Evolutionary conservation across 1,284 basidiomycete genomes (phyloP).

Genomic region (Ceratobasidium sp.): DNA sequence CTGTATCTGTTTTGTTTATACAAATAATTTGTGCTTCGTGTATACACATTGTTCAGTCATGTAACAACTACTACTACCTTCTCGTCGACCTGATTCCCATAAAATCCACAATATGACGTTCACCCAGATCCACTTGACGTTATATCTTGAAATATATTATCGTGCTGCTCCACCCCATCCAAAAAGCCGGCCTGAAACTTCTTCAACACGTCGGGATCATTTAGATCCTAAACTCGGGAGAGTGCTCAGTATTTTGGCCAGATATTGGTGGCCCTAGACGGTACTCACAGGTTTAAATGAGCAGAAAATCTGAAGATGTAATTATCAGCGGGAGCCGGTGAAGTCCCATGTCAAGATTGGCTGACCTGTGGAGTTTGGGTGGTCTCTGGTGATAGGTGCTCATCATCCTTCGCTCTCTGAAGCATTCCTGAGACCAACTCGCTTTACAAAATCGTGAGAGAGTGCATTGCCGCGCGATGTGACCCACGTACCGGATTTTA

Average conservation of each 20-base stretch:
- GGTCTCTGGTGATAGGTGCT: background rate
- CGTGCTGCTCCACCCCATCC: background rate
- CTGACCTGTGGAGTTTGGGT: background rate
- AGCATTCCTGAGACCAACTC: background rate
- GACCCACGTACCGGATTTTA: background rate
- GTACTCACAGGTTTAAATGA: background rate
- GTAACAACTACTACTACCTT: too few species aligned
- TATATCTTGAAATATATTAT: background rate
- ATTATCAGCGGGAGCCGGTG: background rate
- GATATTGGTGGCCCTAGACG: background rate
- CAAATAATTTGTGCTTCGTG: too few species aligned
- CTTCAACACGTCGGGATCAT: conserved; percentile 3
- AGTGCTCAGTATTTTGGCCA: background rate
- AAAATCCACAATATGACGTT: too few species aligned
- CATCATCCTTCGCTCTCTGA: background rate
- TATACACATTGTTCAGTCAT: too few species aligned
- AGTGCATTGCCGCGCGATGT: background rate
- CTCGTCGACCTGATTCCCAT: too few species aligned
- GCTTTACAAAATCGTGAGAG: background rate
- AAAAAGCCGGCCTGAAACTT: background rate
- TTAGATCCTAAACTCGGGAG: background rate
- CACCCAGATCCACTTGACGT: background rate
- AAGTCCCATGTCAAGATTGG: background rate
- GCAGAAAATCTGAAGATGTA: background rate
- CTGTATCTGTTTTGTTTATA: background rate